Percentiles rank a stretch among this genome's conserved stretches.
These are phyloP conservation scores for Fusarium chlamydosporum DNA, from an alignment of 2,329 filamentous ascomycete species.

Conservation along the genomic window DNA sequence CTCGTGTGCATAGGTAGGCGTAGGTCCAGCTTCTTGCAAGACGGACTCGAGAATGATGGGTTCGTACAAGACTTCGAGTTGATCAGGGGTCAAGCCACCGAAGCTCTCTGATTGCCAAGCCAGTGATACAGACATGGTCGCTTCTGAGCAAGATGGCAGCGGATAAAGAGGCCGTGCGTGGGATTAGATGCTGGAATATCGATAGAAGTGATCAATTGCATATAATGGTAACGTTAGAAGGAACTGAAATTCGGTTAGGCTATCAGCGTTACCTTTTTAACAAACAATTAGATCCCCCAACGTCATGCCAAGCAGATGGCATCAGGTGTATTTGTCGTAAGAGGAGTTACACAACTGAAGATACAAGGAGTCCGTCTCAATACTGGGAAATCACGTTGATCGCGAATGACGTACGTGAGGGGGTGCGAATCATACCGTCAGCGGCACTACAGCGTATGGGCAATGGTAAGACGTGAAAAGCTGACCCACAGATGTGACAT, in stretches of 20 bases:
- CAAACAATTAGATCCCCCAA: neutral
- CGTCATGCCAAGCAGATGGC: neutral
- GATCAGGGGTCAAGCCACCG: neutral
- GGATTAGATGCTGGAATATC: neutral
- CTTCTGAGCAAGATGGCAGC: neutral
- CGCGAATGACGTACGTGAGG: neutral
- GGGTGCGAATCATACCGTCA: neutral
- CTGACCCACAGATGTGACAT: neutral
- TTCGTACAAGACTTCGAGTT: conserved; percentile 8
- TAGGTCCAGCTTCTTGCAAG: neutral
- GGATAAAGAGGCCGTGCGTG: accelerated
- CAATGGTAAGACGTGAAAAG: neutral
- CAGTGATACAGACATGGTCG: neutral
- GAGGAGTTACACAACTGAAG: neutral
- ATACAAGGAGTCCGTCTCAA: neutral
- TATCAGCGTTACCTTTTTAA: accelerated
- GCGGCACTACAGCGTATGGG: neutral
- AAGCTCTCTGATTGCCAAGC: neutral
- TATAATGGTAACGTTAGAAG: neutral
- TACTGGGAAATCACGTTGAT: too few species aligned
- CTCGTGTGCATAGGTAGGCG: neutral
- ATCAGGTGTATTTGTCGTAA: neutral
- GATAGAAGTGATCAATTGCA: neutral
- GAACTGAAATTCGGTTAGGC: neutral
- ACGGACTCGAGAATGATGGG: conserved; percentile 13